A percentile compares a stretch with the other conserved stretches of the same genome.
These are phyloP conservation scores for Trichoderma sp. DNA, from an alignment of 2,329 filamentous ascomycete species.

Conservation along the genomic window DNA sequence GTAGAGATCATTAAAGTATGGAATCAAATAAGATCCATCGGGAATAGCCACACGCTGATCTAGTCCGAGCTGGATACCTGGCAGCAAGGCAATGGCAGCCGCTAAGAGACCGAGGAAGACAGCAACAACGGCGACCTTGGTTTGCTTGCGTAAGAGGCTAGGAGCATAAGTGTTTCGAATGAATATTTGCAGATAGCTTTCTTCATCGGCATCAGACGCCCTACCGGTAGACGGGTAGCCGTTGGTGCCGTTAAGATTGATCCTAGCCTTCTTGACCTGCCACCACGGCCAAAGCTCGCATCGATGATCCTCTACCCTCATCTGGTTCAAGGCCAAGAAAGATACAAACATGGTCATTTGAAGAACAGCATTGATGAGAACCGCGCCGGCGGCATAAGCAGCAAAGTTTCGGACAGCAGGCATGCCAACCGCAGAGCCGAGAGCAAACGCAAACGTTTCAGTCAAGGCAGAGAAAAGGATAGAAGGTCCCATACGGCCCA, in stretches of 20 bases:
- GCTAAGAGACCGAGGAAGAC: constrained; percentile 88
- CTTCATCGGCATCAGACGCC: constrained; percentile 75
- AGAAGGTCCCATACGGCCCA: constrained; percentile 96
- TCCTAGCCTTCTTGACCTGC: constrained; percentile 71
- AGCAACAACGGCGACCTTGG: constrained; percentile 74
- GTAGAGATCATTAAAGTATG: constrained; percentile 95
- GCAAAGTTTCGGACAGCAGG: constrained; percentile 97
- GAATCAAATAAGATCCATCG: constrained; percentile 89
- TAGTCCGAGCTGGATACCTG: constrained; percentile 80
- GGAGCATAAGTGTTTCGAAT: constrained; percentile 91
- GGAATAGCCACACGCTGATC: constrained; percentile 95
- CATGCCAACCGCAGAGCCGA: constrained; percentile 95
- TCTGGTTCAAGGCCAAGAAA: constrained; percentile 86
- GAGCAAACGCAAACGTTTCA: constrained; percentile 88
- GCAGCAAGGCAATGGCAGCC: constrained; percentile 79
- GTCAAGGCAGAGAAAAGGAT: constrained; percentile 94
- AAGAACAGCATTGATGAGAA: constrained; percentile 94
- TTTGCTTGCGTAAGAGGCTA: constrained; percentile 73
- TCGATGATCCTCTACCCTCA: constrained; percentile 81
- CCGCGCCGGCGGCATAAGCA: constrained; percentile 91
- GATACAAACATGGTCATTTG: constrained; percentile 98
- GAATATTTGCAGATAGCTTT: constrained; percentile 80
- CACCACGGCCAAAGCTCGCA: constrained; percentile 93
- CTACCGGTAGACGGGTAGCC: constrained; percentile 57
- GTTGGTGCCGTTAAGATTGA: constrained; percentile 62